Evolutionary conservation across 2,329 filamentous ascomycete genomes (phyloP), one percentile per base, ranked within the genome.

Genomic region (Daldinia eschscholtzii): DNA sequence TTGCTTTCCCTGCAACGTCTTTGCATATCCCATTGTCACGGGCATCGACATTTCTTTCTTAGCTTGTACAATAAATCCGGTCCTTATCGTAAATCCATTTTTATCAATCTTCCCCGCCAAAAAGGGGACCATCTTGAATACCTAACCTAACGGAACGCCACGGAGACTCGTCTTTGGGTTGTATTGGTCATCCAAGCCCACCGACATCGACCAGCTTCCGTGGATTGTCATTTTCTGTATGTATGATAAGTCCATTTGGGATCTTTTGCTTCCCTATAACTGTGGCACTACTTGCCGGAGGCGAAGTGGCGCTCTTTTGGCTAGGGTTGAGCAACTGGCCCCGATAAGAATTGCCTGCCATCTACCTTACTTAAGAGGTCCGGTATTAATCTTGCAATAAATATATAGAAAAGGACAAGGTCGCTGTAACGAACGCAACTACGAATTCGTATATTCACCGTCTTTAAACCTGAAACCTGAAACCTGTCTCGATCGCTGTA

Each of bases 341-440:
- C 42, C 35, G 57, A 63, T 62, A 69, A 69, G 26, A 56, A 63
- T 66, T 69, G 46, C 52, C 50, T 61, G 56, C 58, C 60, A 62
- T 58, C 58, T 35, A 64, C 57, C 58, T 37, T 37, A 30, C 35
- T 67, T 59, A 44, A 44, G 55, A 39, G 48, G 57, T 61, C 52
- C 46, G 63, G 53, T 68, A 64, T 74, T 75, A 74, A 76, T 73
- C 62, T 72, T 66, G 67, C 30, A 28, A 66, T 53, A 39, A 56
- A 67, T 58, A 50, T 65, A 37, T 57, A 63, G 64, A 60, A 65
- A 68, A 64, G 72, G 71, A 70, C 62, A 68, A 57, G 67, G 57
- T 59, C 52, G 44, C 61, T 52, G 63, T 53, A 48, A 57, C 65
- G 52, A 70, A 58, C 55, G 59, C 35, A 64, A 55, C 57, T 26